Percentiles rank a stretch among this genome's conserved stretches.
phyloP scores from a whole-genome alignment of 371 early-diverging fungal genomes.

The Entomophthora muscae region DNA sequence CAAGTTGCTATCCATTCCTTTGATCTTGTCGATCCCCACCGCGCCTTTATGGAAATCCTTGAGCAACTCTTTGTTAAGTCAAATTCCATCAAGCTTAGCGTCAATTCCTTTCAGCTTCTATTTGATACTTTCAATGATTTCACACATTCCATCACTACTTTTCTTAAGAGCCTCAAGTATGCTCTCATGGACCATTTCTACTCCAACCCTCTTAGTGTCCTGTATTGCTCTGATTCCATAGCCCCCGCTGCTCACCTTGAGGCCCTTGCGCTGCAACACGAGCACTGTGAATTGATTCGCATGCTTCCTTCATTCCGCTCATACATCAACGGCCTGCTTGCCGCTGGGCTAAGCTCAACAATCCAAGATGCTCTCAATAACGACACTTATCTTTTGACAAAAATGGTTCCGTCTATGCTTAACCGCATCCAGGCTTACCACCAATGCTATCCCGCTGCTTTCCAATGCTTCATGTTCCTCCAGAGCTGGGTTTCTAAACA shows the following conservation, averaged over 20 bases:
- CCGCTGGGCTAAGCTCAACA: not conserved
- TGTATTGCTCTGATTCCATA: slow-evolving; percentile 17
- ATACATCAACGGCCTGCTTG: not conserved
- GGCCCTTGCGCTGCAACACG: slow-evolving; percentile 16
- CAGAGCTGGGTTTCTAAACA: not conserved
- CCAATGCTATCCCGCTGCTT: not conserved
- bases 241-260: not conserved
- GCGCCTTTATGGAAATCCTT: not conserved
- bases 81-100: not conserved
- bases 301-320: slow-evolving; percentile 53
- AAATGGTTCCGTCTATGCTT: not conserved
- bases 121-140: not conserved
- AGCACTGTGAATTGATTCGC: slow-evolving; percentile 41
- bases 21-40: not conserved
- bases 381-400: not conserved
- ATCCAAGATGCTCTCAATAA: not conserved
- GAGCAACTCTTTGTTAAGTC: not conserved
- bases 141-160: not conserved
- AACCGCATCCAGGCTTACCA: slow-evolving; percentile 25
- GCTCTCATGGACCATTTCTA: slow-evolving; percentile 74
- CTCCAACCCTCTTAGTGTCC: slow-evolving; percentile 62
- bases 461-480: not conserved
- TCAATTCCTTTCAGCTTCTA: not conserved
- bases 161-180: slow-evolving; percentile 26
- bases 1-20: not conserved